A percentile compares a stretch with the other conserved stretches of the same genome.
Conservation (phyloP, 1,284 basidiomycete genomes). For the Mycena sp. region DNA sequence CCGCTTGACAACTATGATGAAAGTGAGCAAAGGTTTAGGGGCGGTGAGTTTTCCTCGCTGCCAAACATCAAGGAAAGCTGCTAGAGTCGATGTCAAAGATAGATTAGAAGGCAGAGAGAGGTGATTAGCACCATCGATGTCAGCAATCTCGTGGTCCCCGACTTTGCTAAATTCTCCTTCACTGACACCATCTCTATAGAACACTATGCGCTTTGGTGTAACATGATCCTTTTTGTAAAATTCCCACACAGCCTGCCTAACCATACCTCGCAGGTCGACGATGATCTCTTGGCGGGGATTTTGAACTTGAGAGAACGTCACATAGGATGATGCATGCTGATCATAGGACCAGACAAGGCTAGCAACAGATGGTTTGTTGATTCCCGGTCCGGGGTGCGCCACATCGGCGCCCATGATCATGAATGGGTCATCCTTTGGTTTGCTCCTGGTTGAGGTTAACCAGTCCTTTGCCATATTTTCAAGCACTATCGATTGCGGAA, state of each 20-base stretch:
- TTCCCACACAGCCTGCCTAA: conserved; percentile 32
- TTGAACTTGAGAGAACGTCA: conserved; percentile 55
- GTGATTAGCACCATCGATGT: conserved; percentile 50
- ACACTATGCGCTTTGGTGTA: conserved; percentile 49
- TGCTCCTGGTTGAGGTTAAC: no score
- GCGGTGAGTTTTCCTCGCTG: conserved; percentile 1
- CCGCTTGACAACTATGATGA: conserved; percentile 68
- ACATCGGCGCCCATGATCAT: conserved; percentile 61
- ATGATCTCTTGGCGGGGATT: conserved; percentile 61
- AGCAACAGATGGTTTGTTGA: conserved; percentile 58
- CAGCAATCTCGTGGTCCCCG: conserved; percentile 51
- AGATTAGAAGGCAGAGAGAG: neutral
- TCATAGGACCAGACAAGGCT: conserved; percentile 64
- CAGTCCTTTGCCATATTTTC: no score
- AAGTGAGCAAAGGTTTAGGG: conserved; percentile 47
- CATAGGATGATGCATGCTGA: conserved; percentile 46
- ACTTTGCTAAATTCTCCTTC: conserved; percentile 67
- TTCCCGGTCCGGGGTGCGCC: conserved; percentile 57
- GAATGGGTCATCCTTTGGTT: conserved; percentile 33
- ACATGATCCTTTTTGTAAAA: conserved; percentile 38
- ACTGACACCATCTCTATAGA: conserved; percentile 73
- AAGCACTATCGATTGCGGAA: conserved; percentile 37
- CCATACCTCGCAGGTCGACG: conserved; percentile 47
- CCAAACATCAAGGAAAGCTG: conserved; percentile 33
- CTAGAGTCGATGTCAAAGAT: conserved; percentile 35